These are phyloP conservation scores for Exobasidium rhododendri DNA, from an alignment of 1,284 basidiomycete species.

Conservation along the genomic window DNA sequence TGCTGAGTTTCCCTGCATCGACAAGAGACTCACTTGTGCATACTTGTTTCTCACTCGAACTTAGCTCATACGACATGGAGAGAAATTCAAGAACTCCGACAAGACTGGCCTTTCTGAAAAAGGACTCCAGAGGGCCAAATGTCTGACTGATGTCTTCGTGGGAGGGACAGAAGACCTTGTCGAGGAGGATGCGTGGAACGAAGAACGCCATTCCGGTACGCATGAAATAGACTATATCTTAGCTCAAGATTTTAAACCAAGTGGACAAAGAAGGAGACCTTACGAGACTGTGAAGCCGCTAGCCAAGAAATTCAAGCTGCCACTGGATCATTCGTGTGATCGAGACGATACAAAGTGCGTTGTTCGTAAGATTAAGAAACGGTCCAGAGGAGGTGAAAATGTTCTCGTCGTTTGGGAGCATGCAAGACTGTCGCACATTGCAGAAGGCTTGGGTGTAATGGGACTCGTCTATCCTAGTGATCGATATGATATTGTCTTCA, in stretches of 20 bases:
- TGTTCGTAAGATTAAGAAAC: constrained; percentile 1
- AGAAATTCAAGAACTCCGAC: constrained; percentile 18
- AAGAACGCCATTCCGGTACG: too few species aligned
- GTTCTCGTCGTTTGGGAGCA: constrained; percentile 21
- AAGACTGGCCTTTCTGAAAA: constrained; percentile 10
- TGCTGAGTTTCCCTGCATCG: too few species aligned
- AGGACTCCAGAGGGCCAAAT: constrained; percentile 14
- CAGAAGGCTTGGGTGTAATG: constrained; percentile 14
- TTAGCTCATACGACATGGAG: constrained; percentile 18
- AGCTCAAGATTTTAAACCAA: constrained; percentile 17
- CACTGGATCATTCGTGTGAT: constrained; percentile 17
- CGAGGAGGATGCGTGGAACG: neutral
- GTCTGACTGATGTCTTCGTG: constrained; percentile 16
- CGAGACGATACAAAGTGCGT: constrained; percentile 19
- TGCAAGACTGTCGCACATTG: constrained; percentile 17
- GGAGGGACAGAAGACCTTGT: neutral
- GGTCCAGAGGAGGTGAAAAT: constrained; percentile 9
- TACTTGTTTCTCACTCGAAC: neutral
- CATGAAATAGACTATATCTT: constrained; percentile 6
- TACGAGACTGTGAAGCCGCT: constrained; percentile 19
- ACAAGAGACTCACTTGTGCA: too few species aligned
- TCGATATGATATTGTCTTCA: constrained; percentile 21
- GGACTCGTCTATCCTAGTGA: constrained; percentile 13
- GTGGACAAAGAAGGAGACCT: constrained; percentile 10
- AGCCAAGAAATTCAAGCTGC: constrained; percentile 6